Evolutionary conservation across 2,329 filamentous ascomycete species (phyloP).

Genomic region (Emergomyces pasteurianus): DNA sequence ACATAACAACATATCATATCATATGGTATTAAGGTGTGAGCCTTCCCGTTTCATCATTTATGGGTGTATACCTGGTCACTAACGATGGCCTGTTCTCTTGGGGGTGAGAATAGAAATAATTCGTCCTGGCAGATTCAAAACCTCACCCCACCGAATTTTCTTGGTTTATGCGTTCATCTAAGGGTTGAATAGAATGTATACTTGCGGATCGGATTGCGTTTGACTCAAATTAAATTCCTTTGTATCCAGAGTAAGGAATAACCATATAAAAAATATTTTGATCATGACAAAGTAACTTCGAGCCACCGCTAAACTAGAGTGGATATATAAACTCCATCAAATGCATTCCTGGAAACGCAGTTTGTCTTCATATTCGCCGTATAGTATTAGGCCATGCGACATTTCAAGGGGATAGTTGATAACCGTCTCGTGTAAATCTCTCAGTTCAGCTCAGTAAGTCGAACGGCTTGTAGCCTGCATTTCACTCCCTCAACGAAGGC

Average conservation of each 20-base stretch:
- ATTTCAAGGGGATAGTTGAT: background rate
- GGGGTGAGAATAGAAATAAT: background rate
- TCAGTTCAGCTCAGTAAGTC: background rate
- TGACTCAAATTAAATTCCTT: background rate
- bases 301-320: background rate
- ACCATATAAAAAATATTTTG: background rate
- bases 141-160: background rate
- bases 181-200: background rate
- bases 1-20: background rate
- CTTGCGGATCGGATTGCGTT: background rate
- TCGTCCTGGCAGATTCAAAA: background rate
- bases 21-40: background rate
- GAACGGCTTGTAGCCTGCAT: background rate
- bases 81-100: background rate
- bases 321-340: background rate
- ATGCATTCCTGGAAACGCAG: background rate
- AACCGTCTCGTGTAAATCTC: background rate
- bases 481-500: constrained; percentile 33
- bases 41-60: background rate
- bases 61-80: background rate
- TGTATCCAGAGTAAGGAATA: background rate
- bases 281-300: background rate
- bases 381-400: background rate
- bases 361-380: background rate
- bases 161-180: background rate